A percentile compares a stretch with the other conserved stretches of the same genome.
These are phyloP conservation scores for Metarhizium album DNA, from an alignment of 2,329 filamentous ascomycete genomes.

Conservation along the genomic window DNA sequence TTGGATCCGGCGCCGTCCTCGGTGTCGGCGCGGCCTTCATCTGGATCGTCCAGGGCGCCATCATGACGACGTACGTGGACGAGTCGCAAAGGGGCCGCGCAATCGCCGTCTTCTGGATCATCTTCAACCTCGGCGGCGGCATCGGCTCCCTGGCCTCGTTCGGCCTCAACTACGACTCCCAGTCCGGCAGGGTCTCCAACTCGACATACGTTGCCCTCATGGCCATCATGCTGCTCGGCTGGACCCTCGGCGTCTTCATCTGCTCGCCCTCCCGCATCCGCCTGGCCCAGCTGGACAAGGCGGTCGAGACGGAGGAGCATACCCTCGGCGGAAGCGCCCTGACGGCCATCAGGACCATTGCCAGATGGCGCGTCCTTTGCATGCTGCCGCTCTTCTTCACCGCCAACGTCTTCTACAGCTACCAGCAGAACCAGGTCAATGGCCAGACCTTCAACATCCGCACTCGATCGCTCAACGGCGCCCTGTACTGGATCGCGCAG, in stretches of 20 bases:
- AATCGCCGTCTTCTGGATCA: constrained; percentile 34
- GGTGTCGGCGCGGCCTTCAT: constrained; percentile 33
- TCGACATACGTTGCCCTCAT: constrained; percentile 40
- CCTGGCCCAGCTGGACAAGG: constrained; percentile 24
- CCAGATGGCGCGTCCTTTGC: constrained; percentile 33
- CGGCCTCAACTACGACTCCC: constrained; percentile 29
- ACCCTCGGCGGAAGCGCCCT: constrained; percentile 24
- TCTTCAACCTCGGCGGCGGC: constrained; percentile 36
- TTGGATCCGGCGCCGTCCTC: constrained; percentile 32
- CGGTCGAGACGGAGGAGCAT: constrained; percentile 28
- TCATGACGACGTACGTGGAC: constrained; percentile 33
- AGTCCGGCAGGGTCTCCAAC: constrained; percentile 32
- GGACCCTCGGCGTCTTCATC: constrained; percentile 34
- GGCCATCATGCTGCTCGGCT: constrained; percentile 38
- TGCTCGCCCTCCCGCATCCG: constrained; percentile 34
- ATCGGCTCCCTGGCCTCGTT: constrained; percentile 28
- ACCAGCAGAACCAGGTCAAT: constrained; percentile 46
- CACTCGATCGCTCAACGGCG: constrained; percentile 40
- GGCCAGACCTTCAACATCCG: constrained; percentile 42
- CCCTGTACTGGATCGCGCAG: constrained; percentile 44
- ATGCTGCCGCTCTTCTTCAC: constrained; percentile 43
- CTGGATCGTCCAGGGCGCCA: constrained; percentile 36
- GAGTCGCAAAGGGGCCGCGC: constrained; percentile 27
- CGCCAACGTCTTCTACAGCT: constrained; percentile 45
- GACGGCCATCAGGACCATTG: constrained; percentile 26